Percentiles rank a stretch among this genome's conserved stretches.
phyloP scores from a whole-genome alignment of 208 protist genomes.

The Trypanosoma caninum region DNA sequence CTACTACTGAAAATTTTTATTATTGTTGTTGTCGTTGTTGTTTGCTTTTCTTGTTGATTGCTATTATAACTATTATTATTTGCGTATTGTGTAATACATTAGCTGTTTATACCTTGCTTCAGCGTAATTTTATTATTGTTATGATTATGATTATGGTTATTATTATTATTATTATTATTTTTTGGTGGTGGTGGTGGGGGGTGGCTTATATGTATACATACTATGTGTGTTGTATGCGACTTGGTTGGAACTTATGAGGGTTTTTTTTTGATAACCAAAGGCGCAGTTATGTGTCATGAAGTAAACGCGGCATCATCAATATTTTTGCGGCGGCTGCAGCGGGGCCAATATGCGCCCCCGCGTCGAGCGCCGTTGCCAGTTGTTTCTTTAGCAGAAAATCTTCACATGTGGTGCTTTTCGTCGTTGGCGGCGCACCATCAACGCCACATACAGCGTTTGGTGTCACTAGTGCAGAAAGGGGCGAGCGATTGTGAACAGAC shows the following conservation, averaged over 20 bases:
- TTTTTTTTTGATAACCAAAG: too few relatives aligned
- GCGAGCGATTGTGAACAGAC: background rate
- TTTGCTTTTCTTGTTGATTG: too few relatives aligned
- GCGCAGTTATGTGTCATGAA: slow-evolving; percentile 4
- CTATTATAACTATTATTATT: too few relatives aligned
- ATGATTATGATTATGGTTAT: too few relatives aligned
- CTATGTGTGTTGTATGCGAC: background rate
- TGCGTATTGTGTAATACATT: too few relatives aligned
- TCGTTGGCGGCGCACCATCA: slow-evolving; percentile 17
- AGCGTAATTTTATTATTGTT: too few relatives aligned
- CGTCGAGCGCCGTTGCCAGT: background rate
- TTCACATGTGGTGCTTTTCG: slow-evolving; percentile 17
- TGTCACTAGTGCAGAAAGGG: slow-evolving; percentile 1
- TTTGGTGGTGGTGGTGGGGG: too few relatives aligned
- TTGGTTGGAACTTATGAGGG: background rate
- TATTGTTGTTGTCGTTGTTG: background rate
- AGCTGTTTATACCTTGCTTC: too few relatives aligned
- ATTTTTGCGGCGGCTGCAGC: background rate
- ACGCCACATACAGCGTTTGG: slow-evolving; percentile 7
- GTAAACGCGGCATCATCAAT: background rate
- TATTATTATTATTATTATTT: too few relatives aligned
- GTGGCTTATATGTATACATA: too few relatives aligned
- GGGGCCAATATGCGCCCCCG: background rate
- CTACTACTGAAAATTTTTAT: background rate
- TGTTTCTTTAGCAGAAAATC: background rate